phyloP scores from a whole-genome alignment of 1,284 basidiomycete genomes.

The Pterulicium gracile region DNA sequence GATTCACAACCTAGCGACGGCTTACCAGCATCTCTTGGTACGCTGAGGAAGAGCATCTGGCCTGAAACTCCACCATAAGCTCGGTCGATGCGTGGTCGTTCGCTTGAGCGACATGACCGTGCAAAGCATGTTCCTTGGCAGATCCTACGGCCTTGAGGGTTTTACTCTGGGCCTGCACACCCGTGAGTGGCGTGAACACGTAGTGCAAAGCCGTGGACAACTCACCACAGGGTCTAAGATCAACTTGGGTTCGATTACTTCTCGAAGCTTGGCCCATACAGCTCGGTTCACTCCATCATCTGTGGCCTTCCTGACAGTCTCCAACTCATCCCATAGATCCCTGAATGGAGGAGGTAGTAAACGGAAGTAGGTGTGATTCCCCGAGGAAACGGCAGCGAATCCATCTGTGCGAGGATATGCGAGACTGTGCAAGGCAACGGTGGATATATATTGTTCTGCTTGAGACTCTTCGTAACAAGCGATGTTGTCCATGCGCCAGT shows the following conservation, averaged over 20 bases:
- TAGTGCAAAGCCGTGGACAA: no score
- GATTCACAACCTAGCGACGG: slow-evolving; percentile 10
- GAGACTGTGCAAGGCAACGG: slow-evolving; percentile 74
- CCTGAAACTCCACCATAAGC: slow-evolving; percentile 48
- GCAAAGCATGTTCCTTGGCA: slow-evolving; percentile 1
- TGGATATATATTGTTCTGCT: slow-evolving; percentile 88
- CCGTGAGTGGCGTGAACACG: no score
- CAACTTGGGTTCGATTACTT: slow-evolving; percentile 50
- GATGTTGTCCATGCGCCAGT: slow-evolving; percentile 79
- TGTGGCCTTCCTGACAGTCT: slow-evolving; percentile 46
- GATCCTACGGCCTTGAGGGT: no score
- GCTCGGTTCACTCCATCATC: slow-evolving; percentile 60
- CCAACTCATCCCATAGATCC: slow-evolving; percentile 91
- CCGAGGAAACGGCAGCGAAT: slow-evolving; percentile 39
- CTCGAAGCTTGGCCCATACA: slow-evolving; percentile 61
- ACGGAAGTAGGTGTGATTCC: slow-evolving; percentile 51
- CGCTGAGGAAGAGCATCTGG: slow-evolving; percentile 44
- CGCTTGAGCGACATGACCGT: slow-evolving; percentile 7
- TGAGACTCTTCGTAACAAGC: slow-evolving; percentile 74
- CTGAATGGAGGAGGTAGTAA: slow-evolving; percentile 75
- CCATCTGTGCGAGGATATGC: slow-evolving; percentile 52
- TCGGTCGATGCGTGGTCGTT: slow-evolving; percentile 29
- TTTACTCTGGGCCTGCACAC: no score
- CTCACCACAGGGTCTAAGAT: slow-evolving; percentile 14
- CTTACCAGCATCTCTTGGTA: slow-evolving; percentile 88